Conservation (phyloP, 441 rosid genomes). For the Codiaeum variegatum region DNA sequence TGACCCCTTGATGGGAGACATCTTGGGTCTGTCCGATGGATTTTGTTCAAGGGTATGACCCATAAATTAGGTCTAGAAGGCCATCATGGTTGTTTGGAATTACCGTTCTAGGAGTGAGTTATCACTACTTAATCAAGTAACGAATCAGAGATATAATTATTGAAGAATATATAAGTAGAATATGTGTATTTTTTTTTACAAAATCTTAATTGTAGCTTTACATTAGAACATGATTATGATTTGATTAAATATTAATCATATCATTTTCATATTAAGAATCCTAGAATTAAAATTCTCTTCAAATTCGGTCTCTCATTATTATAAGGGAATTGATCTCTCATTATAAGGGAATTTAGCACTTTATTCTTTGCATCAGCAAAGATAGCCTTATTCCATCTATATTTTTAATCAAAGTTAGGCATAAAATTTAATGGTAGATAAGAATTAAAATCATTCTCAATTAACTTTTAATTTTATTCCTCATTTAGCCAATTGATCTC, state of each 20-base stretch:
- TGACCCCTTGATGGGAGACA: too few relatives aligned
- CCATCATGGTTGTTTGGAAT: too few relatives aligned
- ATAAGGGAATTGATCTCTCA: conserved; percentile 31
- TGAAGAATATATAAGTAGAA: not conserved
- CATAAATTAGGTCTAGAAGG: too few relatives aligned
- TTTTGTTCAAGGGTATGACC: too few relatives aligned
- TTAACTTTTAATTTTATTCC: conserved; percentile 26
- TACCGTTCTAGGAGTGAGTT: too few relatives aligned
- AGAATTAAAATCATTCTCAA: conserved; percentile 24
- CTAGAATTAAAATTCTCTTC: not conserved
- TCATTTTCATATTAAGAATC: conserved; percentile 13
- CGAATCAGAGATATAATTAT: not conserved
- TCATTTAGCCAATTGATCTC: conserved; percentile 16
- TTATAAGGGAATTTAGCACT: conserved; percentile 28
- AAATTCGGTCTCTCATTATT: not conserved
- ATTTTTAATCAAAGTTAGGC: conserved; percentile 32
- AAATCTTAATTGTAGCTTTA: not conserved
- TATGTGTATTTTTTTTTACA: not conserved
- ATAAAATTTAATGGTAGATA: conserved; percentile 26
- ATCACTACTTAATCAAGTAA: too few relatives aligned
- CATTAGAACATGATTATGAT: not conserved
- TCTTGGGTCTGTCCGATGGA: too few relatives aligned
- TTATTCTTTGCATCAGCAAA: conserved; percentile 33
- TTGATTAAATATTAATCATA: not conserved
- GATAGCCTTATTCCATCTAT: conserved; percentile 27